These are phyloP conservation scores for Acer campestre DNA, from an alignment of 345 rosid species.

Conservation along the genomic window DNA sequence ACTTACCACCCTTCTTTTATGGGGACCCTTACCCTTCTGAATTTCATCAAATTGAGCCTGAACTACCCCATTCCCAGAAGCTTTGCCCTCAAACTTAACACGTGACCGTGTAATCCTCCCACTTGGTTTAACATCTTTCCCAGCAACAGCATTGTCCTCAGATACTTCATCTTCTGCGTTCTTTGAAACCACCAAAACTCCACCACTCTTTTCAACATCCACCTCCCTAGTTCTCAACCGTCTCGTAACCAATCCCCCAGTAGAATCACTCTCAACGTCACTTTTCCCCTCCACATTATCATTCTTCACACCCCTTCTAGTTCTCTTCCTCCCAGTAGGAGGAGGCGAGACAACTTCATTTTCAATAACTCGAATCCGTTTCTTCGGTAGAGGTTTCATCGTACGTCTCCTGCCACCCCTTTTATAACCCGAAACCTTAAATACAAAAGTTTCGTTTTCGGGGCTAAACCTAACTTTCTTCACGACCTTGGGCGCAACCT, in stretches of 20 bases:
- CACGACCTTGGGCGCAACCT: constrained; percentile 14
- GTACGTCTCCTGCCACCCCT: constrained; percentile 11
- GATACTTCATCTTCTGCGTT: constrained; percentile 2
- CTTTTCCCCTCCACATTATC: not conserved
- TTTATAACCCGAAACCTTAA: constrained; percentile 39
- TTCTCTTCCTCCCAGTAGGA: constrained; percentile 33
- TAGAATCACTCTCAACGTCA: not conserved
- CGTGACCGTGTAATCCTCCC: constrained; percentile 32
- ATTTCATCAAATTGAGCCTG: constrained; percentile 13
- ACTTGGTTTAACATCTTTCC: not conserved
- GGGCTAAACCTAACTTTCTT: constrained; percentile 72
- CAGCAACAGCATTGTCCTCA: not conserved
- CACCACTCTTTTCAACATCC: constrained; percentile 8
- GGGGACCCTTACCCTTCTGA: not conserved
- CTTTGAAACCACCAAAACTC: constrained; percentile 8
- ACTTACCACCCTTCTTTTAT: not conserved
- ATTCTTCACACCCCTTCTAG: constrained; percentile 17
- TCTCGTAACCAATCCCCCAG: constrained; percentile 9
- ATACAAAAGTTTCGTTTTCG: constrained; percentile 44
- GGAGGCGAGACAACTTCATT: constrained; percentile 2
- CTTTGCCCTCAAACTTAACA: constrained; percentile 10
- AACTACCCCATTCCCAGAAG: constrained; percentile 10
- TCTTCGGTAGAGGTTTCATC: not conserved
- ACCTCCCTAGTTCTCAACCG: constrained; percentile 28
- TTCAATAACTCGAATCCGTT: constrained; percentile 3